phyloP scores from a whole-genome alignment of 2,329 filamentous ascomycete species.

The Colletotrichum eleusines region DNA sequence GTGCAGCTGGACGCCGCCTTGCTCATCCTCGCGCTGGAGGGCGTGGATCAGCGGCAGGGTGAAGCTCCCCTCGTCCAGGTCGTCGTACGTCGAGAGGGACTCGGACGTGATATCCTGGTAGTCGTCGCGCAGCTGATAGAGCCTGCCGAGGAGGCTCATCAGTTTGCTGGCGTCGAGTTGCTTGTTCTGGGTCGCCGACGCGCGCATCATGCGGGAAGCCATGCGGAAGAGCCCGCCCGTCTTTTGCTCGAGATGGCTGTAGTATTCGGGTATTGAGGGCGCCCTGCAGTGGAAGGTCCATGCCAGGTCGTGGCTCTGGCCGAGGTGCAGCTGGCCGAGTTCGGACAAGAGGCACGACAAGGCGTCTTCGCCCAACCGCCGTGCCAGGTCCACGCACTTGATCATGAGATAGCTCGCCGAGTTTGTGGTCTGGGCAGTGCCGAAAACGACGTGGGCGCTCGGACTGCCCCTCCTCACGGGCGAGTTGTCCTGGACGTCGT shows the following conservation, averaged over 20 bases:
- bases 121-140: slow-evolving; percentile 22
- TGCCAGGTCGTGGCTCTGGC: slow-evolving; percentile 47
- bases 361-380: slow-evolving; percentile 42
- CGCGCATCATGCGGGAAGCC: slow-evolving; percentile 23
- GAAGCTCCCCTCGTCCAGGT: slow-evolving; percentile 14
- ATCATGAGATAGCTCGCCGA: slow-evolving; percentile 48
- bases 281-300: slow-evolving; percentile 44
- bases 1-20: slow-evolving; percentile 11
- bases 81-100: slow-evolving; percentile 20
- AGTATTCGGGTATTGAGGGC: slow-evolving; percentile 46
- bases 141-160: slow-evolving; percentile 26
- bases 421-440: slow-evolving; percentile 53
- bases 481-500: slow-evolving; percentile 55
- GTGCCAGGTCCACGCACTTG: slow-evolving; percentile 42
- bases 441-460: slow-evolving; percentile 52
- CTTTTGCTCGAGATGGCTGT: slow-evolving; percentile 37
- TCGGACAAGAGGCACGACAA: slow-evolving; percentile 38
- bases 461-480: slow-evolving; percentile 50
- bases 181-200: slow-evolving; percentile 20
- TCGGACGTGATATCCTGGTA: slow-evolving; percentile 22
- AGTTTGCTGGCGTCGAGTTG: slow-evolving; percentile 13
- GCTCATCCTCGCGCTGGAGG: slow-evolving; percentile 7
- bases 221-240: slow-evolving; percentile 24
- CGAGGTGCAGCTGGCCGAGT: slow-evolving; percentile 42
- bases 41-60: slow-evolving; percentile 26